A percentile compares a stretch with the other conserved stretches of the same genome.
These are phyloP conservation scores for Gymnopus androsaceus DNA, from an alignment of 1,284 basidiomycete genomes.

Conservation along the genomic window DNA sequence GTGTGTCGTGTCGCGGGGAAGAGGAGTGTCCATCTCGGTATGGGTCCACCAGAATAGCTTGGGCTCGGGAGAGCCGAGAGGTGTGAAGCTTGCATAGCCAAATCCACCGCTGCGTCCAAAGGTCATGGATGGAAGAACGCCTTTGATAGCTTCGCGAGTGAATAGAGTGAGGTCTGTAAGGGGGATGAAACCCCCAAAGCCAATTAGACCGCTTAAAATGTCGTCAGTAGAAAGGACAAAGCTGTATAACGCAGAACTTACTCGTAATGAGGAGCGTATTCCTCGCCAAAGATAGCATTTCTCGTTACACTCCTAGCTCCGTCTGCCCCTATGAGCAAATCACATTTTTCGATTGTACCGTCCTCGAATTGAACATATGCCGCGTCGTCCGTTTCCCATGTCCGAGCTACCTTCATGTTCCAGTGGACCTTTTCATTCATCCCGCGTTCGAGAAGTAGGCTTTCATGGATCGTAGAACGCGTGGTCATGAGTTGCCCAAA, in stretches of 20 bases:
- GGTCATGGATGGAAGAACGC: not conserved
- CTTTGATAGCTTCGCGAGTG: not conserved
- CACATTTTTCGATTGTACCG: not conserved
- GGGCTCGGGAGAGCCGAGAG: not conserved
- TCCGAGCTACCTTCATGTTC: not conserved
- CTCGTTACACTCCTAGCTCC: conserved; percentile 3
- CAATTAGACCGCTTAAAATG: not conserved
- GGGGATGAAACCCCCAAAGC: conserved; percentile 8
- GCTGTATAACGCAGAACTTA: not conserved
- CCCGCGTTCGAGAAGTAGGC: not conserved
- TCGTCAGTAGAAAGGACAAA: not conserved
- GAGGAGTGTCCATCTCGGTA: not conserved
- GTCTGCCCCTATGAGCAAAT: conserved; percentile 10
- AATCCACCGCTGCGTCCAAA: conserved; percentile 3
- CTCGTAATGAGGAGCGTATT: conserved; percentile 9
- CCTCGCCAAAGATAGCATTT: conserved; percentile 6
- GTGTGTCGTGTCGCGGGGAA: conserved; percentile 2
- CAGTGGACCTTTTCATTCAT: conserved; percentile 3
- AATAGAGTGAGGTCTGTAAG: not conserved
- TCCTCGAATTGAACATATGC: conserved; percentile 2
- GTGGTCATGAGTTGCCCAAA: conserved; percentile 5
- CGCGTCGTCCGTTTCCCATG: not conserved
- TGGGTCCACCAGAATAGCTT: conserved; percentile 5
- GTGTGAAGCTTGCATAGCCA: not conserved
- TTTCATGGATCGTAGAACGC: conserved; percentile 1